Conservation (phyloP, 768 basidiomycete genomes). For the Tylopilus sp. region DNA sequence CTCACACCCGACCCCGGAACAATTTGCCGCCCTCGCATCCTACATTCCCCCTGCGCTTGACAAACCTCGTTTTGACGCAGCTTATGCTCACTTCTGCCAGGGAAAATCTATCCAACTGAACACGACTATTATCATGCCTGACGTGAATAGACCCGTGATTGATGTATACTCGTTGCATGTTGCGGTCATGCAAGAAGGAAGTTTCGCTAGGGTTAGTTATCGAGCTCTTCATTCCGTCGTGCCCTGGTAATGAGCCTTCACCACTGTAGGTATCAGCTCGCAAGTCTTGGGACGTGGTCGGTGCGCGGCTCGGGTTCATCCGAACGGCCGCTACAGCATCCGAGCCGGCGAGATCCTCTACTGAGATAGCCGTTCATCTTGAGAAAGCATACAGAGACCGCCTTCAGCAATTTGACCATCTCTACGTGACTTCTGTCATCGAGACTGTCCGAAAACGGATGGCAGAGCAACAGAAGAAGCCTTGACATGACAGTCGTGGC, state of each 20-base stretch:
- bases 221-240: slow-evolving; percentile 1
- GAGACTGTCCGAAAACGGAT: slow-evolving; percentile 32
- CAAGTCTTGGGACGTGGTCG: slow-evolving; percentile 28
- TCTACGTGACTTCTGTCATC: slow-evolving; percentile 31
- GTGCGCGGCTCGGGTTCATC: slow-evolving; percentile 25
- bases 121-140: slow-evolving; percentile 30
- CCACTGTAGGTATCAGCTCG: slow-evolving; percentile 21
- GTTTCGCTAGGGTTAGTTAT: slow-evolving; percentile 24
- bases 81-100: slow-evolving; percentile 29
- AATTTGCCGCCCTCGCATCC: slow-evolving; percentile 25
- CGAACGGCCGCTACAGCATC: slow-evolving; percentile 20
- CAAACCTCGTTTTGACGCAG: slow-evolving; percentile 25
- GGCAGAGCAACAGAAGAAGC: slow-evolving; percentile 31
- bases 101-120: slow-evolving; percentile 25
- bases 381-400: slow-evolving; percentile 28
- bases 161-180: slow-evolving; percentile 31
- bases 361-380: slow-evolving; percentile 25
- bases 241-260: not conserved
- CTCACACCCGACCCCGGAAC: slow-evolving; percentile 20
- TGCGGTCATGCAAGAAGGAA: slow-evolving; percentile 33
- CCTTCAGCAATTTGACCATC: slow-evolving; percentile 32
- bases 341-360: slow-evolving; percentile 23
- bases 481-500: slow-evolving; percentile 13
- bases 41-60: slow-evolving; percentile 30
- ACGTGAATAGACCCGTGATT: slow-evolving; percentile 21